A percentile compares a stretch with the other conserved stretches of the same genome.
Evolutionary conservation across 1,139 yeast genomes (phyloP).

Genomic region (Hansenula sp.): DNA sequence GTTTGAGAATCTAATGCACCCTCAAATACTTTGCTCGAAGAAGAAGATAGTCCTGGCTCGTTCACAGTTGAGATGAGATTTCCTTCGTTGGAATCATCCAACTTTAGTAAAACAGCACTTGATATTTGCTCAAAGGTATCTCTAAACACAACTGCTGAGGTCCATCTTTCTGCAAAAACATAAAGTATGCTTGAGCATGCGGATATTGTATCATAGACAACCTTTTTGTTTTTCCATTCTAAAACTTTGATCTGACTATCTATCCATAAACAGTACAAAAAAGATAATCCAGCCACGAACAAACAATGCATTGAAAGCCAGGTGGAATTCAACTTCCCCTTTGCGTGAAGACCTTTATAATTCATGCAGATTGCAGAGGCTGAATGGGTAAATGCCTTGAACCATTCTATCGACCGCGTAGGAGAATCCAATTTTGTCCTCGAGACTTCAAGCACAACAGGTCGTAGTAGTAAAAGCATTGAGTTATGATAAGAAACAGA

Average conservation of each 20-base stretch:
- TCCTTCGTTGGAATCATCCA: constrained; percentile 5
- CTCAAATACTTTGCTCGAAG: too few relatives aligned
- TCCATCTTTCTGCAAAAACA: constrained; percentile 27
- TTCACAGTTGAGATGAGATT: background rate
- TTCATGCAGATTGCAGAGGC: constrained; percentile 25
- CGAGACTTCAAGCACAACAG: constrained; percentile 25
- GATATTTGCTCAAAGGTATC: constrained; percentile 19
- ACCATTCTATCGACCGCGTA: constrained; percentile 25
- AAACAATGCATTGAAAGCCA: constrained; percentile 28
- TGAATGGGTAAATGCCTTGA: constrained; percentile 26
- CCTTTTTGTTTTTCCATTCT: constrained; percentile 20
- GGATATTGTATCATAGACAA: constrained; percentile 25
- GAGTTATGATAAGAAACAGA: constrained; percentile 28
- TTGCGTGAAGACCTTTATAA: constrained; percentile 23
- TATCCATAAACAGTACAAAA: constrained; percentile 27
- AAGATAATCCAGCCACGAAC: constrained; percentile 27
- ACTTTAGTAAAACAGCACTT: constrained; percentile 10
- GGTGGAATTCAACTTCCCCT: constrained; percentile 22
- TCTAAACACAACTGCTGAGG: constrained; percentile 19
- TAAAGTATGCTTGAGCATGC: constrained; percentile 26
- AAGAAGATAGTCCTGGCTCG: constrained; percentile 5
- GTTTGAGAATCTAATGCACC: background rate
- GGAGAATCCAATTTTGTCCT: constrained; percentile 14
- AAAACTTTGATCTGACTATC: constrained; percentile 20
- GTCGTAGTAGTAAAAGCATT: constrained; percentile 24